Evolutionary conservation across 2,329 filamentous ascomycete species (phyloP), one percentile per base, ranked within the genome.

Genomic region (Eurotiales sp.): DNA sequence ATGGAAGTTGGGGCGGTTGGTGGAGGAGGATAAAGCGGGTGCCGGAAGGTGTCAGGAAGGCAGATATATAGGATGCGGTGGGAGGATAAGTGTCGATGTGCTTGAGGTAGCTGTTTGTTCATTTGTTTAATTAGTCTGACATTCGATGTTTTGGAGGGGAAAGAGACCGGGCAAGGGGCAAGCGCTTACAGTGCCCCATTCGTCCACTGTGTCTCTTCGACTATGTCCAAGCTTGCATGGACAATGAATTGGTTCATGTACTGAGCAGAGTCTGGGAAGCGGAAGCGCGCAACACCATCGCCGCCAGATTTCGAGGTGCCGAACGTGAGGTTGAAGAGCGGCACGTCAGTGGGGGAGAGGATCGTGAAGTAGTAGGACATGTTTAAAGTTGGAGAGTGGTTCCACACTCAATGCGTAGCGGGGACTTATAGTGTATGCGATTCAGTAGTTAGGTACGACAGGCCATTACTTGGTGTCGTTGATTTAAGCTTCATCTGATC

Each of bases 281-380:
- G 87, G 55, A 96, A 97, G 64, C 88, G 87, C 43, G 92, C 82
- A 67, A 90, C 79, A 61, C 93, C 93, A 77, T 97, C 93, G 67
- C 92, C 92, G 73, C 92, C 91, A 62, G 90, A 87, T 72, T 96
- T 96, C 36, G 90, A 95, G 34, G 92, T 96, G 63, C 93, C 93
- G 69, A 99, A 99, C 67, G 96, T 91, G 72, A 95, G 84, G 74
- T 95, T 92, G 75, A 97, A 99, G 60, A 99, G 82, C 29, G 93
- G 92, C 67, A 92, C 95, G 77, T 99, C 93, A 63, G 90, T 88
- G 19, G 90, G 95, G 66, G 91, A 93, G 70, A 99, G 84, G 61
- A 99, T 96, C 66, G 88, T 88, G 74, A 99, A 97, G 77, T 96
- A 96, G 80, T 97, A 99, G 55, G 91, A 96, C 93, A 97, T 97